phyloP scores from a whole-genome alignment of 306 rosid genomes.

The Inga laurina region DNA sequence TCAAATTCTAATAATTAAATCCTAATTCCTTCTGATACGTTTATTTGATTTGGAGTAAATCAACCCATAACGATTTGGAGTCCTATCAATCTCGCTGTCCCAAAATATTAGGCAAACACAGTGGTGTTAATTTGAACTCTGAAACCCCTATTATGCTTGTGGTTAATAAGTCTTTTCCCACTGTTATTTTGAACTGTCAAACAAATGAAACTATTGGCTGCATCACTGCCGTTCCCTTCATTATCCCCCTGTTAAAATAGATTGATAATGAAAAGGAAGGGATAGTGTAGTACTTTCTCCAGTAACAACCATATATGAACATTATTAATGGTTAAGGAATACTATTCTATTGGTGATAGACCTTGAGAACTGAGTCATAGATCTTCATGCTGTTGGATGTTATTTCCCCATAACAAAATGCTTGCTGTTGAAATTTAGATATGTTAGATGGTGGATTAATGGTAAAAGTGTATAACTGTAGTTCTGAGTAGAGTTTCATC shows the following conservation, averaged over 20 bases:
- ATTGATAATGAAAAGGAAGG: not conserved
- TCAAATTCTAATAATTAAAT: no score
- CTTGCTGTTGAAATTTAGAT: not conserved
- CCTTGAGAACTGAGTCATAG: not conserved
- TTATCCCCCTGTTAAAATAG: not conserved
- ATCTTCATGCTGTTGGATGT: not conserved
- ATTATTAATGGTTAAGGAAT: not conserved
- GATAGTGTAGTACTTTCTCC: not conserved
- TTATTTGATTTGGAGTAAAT: no score
- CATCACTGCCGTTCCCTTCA: not conserved
- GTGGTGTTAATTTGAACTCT: no score
- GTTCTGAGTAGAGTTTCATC: slow-evolving; percentile 6
- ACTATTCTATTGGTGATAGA: not conserved
- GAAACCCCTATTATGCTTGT: not conserved
- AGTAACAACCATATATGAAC: not conserved
- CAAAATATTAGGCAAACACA: slow-evolving; percentile 18
- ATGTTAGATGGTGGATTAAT: not conserved
- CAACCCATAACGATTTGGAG: no score
- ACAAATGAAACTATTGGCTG: not conserved
- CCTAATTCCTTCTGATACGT: no score
- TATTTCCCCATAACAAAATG: not conserved
- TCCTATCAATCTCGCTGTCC: no score
- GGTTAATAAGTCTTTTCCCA: not conserved
- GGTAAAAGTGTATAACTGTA: slow-evolving; percentile 11
- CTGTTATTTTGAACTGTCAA: not conserved